Evolutionary conservation across 169 alveolate genomes (phyloP).

Genomic region (Condylostoma magnum): DNA sequence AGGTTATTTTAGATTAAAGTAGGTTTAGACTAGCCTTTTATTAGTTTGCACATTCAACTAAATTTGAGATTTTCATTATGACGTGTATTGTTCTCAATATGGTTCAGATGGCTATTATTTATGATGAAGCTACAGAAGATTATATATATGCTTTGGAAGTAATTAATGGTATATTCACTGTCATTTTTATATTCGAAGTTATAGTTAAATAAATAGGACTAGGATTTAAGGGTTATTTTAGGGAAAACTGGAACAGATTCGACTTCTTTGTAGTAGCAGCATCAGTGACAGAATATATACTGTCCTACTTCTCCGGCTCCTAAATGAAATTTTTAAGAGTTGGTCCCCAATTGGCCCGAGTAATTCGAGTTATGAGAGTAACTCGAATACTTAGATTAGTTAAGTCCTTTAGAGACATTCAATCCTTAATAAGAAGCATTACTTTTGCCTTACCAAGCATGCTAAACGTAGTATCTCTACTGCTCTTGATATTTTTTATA

Average conservation of each 20-base stretch:
- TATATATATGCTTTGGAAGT: conserved; percentile 44
- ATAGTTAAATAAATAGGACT: conserved; percentile 8
- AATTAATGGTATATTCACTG: conserved; percentile 42
- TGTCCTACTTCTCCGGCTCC: conserved; percentile 34
- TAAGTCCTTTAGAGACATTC: conserved; percentile 67
- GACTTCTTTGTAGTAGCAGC: conserved; percentile 28
- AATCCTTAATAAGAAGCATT: conserved; percentile 52
- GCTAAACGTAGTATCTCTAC: conserved; percentile 60
- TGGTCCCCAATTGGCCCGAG: conserved; percentile 69
- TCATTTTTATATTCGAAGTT: conserved; percentile 13
- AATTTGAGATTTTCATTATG: conserved; percentile 72
- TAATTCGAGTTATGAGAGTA: conserved; percentile 74
- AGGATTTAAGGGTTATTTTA: conserved; percentile 2
- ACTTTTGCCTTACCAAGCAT: conserved; percentile 52
- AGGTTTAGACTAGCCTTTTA: background rate
- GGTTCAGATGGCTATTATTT: conserved; percentile 74
- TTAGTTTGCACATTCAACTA: conserved; percentile 26
- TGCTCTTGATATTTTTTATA: conserved; percentile 64
- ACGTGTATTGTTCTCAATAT: conserved; percentile 69
- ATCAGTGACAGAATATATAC: background rate
- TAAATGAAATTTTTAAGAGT: conserved; percentile 61
- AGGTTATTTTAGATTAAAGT: conserved; percentile 26
- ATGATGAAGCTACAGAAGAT: conserved; percentile 54
- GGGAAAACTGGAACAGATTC: conserved; percentile 22
- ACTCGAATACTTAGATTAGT: conserved; percentile 69